phyloP scores from a whole-genome alignment of 129 eudicot species.

The Flaveria bidentis region DNA sequence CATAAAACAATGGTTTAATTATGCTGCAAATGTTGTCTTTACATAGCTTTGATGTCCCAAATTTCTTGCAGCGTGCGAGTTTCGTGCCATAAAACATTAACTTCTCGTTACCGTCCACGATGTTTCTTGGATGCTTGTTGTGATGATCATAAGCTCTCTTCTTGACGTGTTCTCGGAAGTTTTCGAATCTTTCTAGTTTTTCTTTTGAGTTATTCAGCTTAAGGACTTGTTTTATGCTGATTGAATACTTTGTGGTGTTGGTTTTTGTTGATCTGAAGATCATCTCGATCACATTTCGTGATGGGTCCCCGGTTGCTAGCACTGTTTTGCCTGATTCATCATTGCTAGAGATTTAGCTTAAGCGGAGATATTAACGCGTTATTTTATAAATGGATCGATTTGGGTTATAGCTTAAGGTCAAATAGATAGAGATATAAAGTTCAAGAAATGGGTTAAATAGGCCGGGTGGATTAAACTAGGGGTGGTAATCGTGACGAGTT shows the following conservation, averaged over 20 bases:
- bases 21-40: slow-evolving; percentile 41
- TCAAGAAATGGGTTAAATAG: background rate
- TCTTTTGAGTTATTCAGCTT: slow-evolving; percentile 44
- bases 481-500: background rate
- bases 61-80: slow-evolving; percentile 28
- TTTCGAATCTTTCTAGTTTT: slow-evolving; percentile 49
- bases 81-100: slow-evolving; percentile 47
- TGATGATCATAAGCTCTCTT: slow-evolving; percentile 32
- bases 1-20: slow-evolving; percentile 34
- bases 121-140: slow-evolving; percentile 49
- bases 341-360: background rate
- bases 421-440: background rate
- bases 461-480: background rate
- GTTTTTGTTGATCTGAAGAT: slow-evolving; percentile 39
- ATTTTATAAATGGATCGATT: background rate
- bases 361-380: background rate
- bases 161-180: slow-evolving; percentile 45
- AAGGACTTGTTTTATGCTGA: slow-evolving; percentile 38
- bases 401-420: background rate
- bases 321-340: slow-evolving; percentile 24
- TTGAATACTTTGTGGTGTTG: slow-evolving; percentile 25
- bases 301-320: slow-evolving; percentile 44
- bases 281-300: slow-evolving; percentile 54
- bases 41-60: slow-evolving; percentile 33
- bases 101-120: slow-evolving; percentile 57